phyloP scores from a whole-genome alignment of 139 green algal genomes.

The Ettlia oleoabundans region DNA sequence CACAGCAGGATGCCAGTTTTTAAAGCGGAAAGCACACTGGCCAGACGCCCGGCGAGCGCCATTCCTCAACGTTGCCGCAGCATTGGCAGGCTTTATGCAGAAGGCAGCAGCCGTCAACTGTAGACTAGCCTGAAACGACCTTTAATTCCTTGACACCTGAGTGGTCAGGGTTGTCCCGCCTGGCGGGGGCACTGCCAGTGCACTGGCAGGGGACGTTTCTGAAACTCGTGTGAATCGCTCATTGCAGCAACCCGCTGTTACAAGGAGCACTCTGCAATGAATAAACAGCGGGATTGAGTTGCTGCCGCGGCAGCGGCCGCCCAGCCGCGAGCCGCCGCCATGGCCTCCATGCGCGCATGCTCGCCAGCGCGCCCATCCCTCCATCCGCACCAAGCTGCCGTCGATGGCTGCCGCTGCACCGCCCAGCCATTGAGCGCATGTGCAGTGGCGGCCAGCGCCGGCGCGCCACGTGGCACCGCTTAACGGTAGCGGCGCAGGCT shows the following conservation, averaged over 20 bases:
- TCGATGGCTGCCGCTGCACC: neutral
- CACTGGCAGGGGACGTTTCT: no score
- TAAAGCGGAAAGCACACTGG: no score
- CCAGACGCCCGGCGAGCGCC: neutral
- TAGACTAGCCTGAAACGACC: no score
- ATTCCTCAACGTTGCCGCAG: neutral
- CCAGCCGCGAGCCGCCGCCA: neutral
- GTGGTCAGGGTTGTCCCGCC: no score
- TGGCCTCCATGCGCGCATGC: neutral
- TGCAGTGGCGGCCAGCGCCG: neutral
- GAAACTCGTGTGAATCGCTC: neutral
- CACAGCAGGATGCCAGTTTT: neutral
- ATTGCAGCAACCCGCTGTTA: conserved; percentile 11
- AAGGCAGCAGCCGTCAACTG: no score
- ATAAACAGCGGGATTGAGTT: conserved; percentile 14
- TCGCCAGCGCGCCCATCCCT: neutral
- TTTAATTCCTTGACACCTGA: no score
- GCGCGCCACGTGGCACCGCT: conserved; percentile 7
- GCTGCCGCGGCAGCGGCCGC: neutral
- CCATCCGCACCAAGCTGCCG: no score
- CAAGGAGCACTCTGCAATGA: conserved; percentile 30
- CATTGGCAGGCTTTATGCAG: no score
- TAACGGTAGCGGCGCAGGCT: conserved; percentile 95
- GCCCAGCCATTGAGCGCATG: neutral
- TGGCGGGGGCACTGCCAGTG: no score